A percentile compares a stretch with the other conserved stretches of the same genome.
Evolutionary conservation across 371 early-diverging fungal genomes (phyloP).

Genomic region (Blakeslea trispora): DNA sequence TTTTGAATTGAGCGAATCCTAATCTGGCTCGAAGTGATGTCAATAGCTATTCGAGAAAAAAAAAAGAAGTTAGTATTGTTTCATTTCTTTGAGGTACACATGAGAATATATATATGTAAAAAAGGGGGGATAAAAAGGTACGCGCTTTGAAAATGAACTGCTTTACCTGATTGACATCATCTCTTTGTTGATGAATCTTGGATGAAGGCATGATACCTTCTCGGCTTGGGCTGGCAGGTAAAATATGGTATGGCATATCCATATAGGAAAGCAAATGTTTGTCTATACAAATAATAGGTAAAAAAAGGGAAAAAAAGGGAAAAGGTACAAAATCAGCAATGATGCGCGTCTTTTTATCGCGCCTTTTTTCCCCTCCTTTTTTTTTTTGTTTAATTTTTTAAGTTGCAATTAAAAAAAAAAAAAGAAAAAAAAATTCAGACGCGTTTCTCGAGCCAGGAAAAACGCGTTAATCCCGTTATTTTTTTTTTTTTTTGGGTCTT

Average conservation of each 20-base stretch:
- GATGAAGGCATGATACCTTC: background rate
- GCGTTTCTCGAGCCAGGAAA: slow-evolving; percentile 3
- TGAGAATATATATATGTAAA: no score
- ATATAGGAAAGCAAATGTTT: background rate
- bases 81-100: no score
- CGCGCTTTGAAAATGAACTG: no score
- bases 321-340: background rate
- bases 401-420: slow-evolving; percentile 1
- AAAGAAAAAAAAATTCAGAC: background rate
- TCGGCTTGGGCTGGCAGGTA: background rate
- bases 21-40: slow-evolving; percentile 33
- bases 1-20: slow-evolving; percentile 45
- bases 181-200: slow-evolving; percentile 10
- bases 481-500: background rate
- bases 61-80: no score
- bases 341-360: background rate
- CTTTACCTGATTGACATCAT: slow-evolving; percentile 25
- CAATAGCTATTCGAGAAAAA: slow-evolving; percentile 25
- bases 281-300: background rate
- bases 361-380: background rate
- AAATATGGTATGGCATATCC: slow-evolving; percentile 3
- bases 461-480: slow-evolving; percentile 5
- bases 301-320: background rate
- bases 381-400: background rate
- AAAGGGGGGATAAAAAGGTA: no score